A percentile compares a stretch with the other conserved stretches of the same genome.
These are phyloP conservation scores for Kodamaea ohmeri DNA, from an alignment of 1,139 yeast genomes.

Conservation along the genomic window DNA sequence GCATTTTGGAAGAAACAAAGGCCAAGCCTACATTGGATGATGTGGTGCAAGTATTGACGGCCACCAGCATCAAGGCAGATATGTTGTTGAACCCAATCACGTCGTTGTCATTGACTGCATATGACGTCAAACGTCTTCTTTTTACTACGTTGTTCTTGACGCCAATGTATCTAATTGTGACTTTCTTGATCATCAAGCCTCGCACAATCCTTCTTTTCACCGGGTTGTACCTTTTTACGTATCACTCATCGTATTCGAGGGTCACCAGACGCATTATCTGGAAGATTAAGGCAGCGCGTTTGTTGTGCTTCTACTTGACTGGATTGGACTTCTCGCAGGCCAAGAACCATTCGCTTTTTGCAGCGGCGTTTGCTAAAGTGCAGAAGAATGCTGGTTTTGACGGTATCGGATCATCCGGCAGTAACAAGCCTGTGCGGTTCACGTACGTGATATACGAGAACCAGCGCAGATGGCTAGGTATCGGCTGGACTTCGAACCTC, in stretches of 20 bases:
- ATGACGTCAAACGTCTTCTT: slow-evolving; percentile 74
- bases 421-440: slow-evolving; percentile 68
- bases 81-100: slow-evolving; percentile 76
- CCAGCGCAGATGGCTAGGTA: slow-evolving; percentile 96
- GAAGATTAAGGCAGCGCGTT: slow-evolving; percentile 72
- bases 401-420: slow-evolving; percentile 18
- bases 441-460: slow-evolving; percentile 94
- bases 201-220: slow-evolving; percentile 58
- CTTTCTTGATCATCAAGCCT: slow-evolving; percentile 68
- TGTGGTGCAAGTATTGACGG: slow-evolving; percentile 75
- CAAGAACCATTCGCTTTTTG: slow-evolving; percentile 46
- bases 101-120: slow-evolving; percentile 62
- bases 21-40: slow-evolving; percentile 83
- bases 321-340: slow-evolving; percentile 78
- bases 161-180: slow-evolving; percentile 72
- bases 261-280: slow-evolving; percentile 80
- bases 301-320: slow-evolving; percentile 74
- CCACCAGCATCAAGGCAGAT: slow-evolving; percentile 74
- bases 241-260: slow-evolving; percentile 81
- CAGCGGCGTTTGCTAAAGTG: slow-evolving; percentile 60
- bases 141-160: slow-evolving; percentile 84
- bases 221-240: slow-evolving; percentile 69
- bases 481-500: slow-evolving; percentile 94
- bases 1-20: slow-evolving; percentile 51
- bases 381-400: slow-evolving; percentile 37